phyloP scores from a whole-genome alignment of 73 alveolate species.

The Paramecium sexaurelia region DNA sequence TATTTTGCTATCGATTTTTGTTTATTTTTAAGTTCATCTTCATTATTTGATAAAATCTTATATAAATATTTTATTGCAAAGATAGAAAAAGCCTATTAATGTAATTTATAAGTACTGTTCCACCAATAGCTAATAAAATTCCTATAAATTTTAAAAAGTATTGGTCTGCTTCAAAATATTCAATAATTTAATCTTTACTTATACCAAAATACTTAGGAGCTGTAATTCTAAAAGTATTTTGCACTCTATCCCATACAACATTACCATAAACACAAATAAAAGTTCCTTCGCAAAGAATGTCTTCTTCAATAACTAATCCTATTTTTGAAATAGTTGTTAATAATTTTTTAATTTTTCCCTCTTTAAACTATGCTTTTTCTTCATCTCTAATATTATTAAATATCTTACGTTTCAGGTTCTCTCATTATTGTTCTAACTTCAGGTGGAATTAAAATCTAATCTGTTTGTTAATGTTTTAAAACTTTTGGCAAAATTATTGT shows the following conservation, averaged over 20 bases:
- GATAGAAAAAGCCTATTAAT: neutral
- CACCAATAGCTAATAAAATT: neutral
- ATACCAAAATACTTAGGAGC: constrained; percentile 7
- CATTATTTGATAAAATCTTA: neutral
- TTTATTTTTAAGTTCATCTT: neutral
- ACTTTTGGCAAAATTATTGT: neutral
- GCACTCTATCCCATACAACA: neutral
- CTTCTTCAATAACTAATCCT: neutral
- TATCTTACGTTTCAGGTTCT: constrained; percentile 5
- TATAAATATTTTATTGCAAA: neutral
- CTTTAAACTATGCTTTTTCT: neutral
- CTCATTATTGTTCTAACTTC: neutral
- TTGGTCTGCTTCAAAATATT: neutral
- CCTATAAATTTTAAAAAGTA: neutral
- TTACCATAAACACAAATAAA: constrained; percentile 6
- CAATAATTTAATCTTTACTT: neutral
- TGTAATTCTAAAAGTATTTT: neutral
- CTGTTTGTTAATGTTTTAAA: neutral
- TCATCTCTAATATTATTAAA: neutral
- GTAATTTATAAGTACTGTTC: neutral
- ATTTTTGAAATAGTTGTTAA: constrained; percentile 4
- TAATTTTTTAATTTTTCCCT: neutral
- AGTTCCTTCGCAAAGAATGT: neutral
- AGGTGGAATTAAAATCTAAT: neutral
- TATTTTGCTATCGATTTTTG: too few relatives aligned